Percentiles rank a stretch among this genome's conserved stretches.
Conservation (phyloP, 805 yeast species). For the Suhomyces tanzawaensis region DNA sequence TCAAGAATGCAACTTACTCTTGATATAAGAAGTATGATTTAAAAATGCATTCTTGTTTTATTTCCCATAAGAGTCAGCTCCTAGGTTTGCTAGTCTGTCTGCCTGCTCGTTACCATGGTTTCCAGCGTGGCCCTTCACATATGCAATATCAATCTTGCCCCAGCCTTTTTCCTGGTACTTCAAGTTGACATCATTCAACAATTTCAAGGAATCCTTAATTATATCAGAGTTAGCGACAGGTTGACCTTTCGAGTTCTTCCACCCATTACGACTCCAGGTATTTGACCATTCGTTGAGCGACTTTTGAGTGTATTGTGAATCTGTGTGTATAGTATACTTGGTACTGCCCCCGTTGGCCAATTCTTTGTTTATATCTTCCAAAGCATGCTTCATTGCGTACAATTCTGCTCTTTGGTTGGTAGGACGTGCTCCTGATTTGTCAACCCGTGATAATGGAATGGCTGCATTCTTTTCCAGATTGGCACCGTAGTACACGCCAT, state of each 20-base stretch:
- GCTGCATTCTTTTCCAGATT: constrained; percentile 54
- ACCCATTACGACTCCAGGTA: constrained; percentile 58
- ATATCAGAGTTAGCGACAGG: constrained; percentile 54
- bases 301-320: constrained; percentile 66
- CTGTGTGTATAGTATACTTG: constrained; percentile 54
- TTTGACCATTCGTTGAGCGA: constrained; percentile 55
- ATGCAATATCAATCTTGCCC: constrained; percentile 44
- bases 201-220: constrained; percentile 31
- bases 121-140: constrained; percentile 77
- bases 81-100: constrained; percentile 62
- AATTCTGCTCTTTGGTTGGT: constrained; percentile 86
- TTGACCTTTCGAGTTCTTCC: constrained; percentile 43
- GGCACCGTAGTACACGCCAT: constrained; percentile 70
- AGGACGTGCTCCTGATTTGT: constrained; percentile 31
- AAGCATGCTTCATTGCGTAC: constrained; percentile 59
- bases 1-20: no score
- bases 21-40: no score
- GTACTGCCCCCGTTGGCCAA: not conserved
- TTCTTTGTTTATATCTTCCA: constrained; percentile 37
- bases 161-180: constrained; percentile 33
- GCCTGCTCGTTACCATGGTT: constrained; percentile 73
- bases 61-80: no score
- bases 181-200: constrained; percentile 32
- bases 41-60: no score
- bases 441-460: constrained; percentile 43